phyloP scores from a whole-genome alignment of 805 yeast species.

The Metschnikowia koreensis region DNA sequence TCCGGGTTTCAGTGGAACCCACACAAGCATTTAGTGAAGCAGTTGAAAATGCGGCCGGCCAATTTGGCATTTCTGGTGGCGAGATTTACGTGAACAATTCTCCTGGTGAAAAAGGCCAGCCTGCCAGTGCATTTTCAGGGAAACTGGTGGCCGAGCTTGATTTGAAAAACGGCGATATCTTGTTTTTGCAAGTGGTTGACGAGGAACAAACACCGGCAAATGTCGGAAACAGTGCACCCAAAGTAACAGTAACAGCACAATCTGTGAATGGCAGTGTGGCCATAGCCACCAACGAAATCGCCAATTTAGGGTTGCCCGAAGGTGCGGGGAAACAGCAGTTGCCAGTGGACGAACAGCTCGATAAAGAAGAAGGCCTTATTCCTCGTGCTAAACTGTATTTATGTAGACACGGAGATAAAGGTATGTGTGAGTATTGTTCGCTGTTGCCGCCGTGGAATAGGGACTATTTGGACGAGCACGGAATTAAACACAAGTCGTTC shows the following conservation, averaged over 20 bases:
- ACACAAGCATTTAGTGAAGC: conserved; percentile 44
- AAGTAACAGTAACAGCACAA: conserved; percentile 4
- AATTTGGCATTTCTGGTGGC: conserved; percentile 19
- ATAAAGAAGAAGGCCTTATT: conserved; percentile 69
- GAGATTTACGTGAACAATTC: conserved; percentile 36
- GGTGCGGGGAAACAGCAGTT: conserved; percentile 45
- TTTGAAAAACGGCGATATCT: conserved; percentile 58
- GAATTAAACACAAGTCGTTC: conserved; percentile 84
- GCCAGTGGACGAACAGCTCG: conserved; percentile 64
- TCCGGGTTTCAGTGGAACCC: conserved; percentile 56
- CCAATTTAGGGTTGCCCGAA: not conserved
- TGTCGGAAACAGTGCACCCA: not conserved
- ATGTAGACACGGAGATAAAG: conserved; percentile 87
- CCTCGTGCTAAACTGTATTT: conserved; percentile 56
- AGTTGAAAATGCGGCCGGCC: conserved; percentile 36
- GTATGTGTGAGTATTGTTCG: conserved; percentile 97
- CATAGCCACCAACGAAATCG: conserved; percentile 8
- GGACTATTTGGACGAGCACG: conserved; percentile 67
- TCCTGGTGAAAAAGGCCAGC: conserved; percentile 46
- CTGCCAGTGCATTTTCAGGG: conserved; percentile 36
- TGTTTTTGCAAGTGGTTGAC: conserved; percentile 42
- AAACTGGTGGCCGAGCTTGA: conserved; percentile 43
- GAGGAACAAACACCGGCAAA: not conserved
- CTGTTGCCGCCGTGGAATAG: conserved; percentile 95
- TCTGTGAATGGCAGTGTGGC: conserved; percentile 12